Conservation (phyloP, 2,329 filamentous ascomycete species). For the Ophiosphaerella narmari region DNA sequence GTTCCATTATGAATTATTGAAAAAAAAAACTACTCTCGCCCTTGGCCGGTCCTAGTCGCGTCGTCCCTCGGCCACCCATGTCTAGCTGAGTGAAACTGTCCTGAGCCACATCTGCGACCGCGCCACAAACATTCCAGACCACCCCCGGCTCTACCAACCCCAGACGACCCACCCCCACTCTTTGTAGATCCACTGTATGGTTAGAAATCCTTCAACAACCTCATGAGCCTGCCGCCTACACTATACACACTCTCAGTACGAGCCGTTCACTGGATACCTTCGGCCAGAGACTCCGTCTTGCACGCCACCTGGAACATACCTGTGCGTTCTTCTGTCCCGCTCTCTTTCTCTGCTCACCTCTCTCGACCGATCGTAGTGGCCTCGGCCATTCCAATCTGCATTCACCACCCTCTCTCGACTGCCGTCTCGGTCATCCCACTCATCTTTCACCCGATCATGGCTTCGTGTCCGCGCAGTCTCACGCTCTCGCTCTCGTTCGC, state of each 20-base stretch:
- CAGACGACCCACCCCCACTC: background rate
- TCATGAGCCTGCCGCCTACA: conserved; percentile 18
- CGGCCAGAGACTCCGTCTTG: conserved; percentile 42
- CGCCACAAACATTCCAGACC: background rate
- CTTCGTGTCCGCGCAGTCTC: conserved; percentile 28
- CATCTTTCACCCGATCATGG: conserved; percentile 34
- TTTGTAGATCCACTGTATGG: background rate
- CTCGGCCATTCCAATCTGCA: conserved; percentile 26
- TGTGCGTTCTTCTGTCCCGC: conserved; percentile 23
- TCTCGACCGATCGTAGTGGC: conserved; percentile 15
- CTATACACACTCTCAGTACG: conserved; percentile 26
- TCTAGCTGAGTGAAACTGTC: background rate
- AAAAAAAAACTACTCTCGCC: too few relatives aligned
- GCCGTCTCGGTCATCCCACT: conserved; percentile 27
- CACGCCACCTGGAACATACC: conserved; percentile 41
- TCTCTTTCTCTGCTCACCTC: conserved; percentile 17
- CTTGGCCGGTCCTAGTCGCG: too few relatives aligned
- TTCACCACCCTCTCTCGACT: conserved; percentile 16
- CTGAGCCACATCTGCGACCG: background rate
- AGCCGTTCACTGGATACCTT: conserved; percentile 31
- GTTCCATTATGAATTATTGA: too few relatives aligned
- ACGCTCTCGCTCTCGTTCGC: conserved; percentile 26
- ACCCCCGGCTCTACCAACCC: background rate
- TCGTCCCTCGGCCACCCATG: background rate
- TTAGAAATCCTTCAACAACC: conserved; percentile 29